Evolutionary conservation across 192 early-diverging fungal genomes (phyloP).

Genomic region (Coemansia sp.): DNA sequence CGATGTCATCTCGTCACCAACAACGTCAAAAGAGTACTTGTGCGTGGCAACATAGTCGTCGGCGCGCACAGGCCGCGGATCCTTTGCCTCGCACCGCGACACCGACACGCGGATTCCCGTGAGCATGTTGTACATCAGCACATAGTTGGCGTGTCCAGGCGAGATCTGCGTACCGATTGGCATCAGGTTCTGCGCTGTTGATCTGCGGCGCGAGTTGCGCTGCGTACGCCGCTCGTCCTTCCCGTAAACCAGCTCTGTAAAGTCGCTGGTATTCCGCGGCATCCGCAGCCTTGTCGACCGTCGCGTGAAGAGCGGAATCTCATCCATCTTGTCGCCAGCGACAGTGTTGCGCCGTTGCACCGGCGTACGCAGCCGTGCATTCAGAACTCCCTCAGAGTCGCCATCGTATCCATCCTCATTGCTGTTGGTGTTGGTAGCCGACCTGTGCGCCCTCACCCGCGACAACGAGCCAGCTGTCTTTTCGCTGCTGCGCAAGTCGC

Average conservation of each 20-base stretch:
- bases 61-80: conserved; percentile 64
- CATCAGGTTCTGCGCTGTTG: conserved; percentile 23
- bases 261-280: conserved; percentile 51
- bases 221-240: conserved; percentile 37
- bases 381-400: conserved; percentile 39
- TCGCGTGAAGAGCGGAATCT: conserved; percentile 1
- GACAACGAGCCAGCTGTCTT: conserved; percentile 15
- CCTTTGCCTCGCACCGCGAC: conserved; percentile 85
- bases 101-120: conserved; percentile 92
- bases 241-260: conserved; percentile 17
- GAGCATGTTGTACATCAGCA: conserved; percentile 98
- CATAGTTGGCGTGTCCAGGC: conserved; percentile 94
- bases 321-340: conserved; percentile 46
- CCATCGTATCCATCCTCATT: conserved; percentile 51
- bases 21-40: conserved; percentile 95
- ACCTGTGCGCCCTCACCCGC: conserved; percentile 2
- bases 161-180: conserved; percentile 80
- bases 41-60: conserved; percentile 88
- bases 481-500: conserved; percentile 24
- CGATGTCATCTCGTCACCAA: conserved; percentile 94
- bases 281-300: conserved; percentile 23
- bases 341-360: conserved; percentile 55
- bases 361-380: conserved; percentile 16
- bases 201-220: conserved; percentile 44
- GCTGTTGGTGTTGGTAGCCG: background rate